Evolutionary conservation across 2,329 filamentous ascomycete genomes (phyloP).

Genomic region (Diaporthe sp.): DNA sequence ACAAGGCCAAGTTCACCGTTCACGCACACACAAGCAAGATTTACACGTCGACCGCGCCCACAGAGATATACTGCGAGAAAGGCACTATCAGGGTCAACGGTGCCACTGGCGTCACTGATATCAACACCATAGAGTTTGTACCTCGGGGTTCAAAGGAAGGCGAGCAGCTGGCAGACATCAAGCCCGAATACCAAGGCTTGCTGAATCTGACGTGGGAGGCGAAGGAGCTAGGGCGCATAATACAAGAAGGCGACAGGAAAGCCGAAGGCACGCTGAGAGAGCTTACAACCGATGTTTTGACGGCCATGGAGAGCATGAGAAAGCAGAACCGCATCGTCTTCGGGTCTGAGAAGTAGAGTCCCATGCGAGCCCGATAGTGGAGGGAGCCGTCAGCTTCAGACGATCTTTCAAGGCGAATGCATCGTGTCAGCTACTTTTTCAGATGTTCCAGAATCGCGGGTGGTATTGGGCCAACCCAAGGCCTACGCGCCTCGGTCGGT

Average conservation of each 20-base stretch:
- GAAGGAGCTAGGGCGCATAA: conserved; percentile 35
- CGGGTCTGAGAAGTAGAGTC: conserved; percentile 32
- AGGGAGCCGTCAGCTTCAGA: too few relatives aligned
- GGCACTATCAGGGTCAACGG: conserved; percentile 39
- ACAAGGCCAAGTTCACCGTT: conserved; percentile 40
- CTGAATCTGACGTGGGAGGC: conserved; percentile 41
- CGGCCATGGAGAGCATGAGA: conserved; percentile 40
- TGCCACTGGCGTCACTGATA: conserved; percentile 39
- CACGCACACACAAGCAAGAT: conserved; percentile 42
- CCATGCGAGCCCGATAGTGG: not conserved
- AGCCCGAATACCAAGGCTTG: conserved; percentile 37
- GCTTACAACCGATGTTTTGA: conserved; percentile 36
- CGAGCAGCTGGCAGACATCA: conserved; percentile 37
- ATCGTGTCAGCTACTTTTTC: not conserved
- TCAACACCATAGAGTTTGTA: conserved; percentile 39
- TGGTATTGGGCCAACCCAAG: not conserved
- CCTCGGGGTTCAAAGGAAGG: conserved; percentile 35
- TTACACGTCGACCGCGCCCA: conserved; percentile 41
- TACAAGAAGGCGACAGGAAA: conserved; percentile 34
- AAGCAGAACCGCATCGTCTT: conserved; percentile 39
- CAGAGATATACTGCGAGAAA: conserved; percentile 41
- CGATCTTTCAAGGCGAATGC: not conserved
- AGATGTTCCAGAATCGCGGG: not conserved
- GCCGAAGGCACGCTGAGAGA: conserved; percentile 29
- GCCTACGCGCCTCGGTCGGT: not conserved